Base-by-base conservation (phyloP, 75 land plant genomes). In the Pseudotsuga menziesii region DNA sequence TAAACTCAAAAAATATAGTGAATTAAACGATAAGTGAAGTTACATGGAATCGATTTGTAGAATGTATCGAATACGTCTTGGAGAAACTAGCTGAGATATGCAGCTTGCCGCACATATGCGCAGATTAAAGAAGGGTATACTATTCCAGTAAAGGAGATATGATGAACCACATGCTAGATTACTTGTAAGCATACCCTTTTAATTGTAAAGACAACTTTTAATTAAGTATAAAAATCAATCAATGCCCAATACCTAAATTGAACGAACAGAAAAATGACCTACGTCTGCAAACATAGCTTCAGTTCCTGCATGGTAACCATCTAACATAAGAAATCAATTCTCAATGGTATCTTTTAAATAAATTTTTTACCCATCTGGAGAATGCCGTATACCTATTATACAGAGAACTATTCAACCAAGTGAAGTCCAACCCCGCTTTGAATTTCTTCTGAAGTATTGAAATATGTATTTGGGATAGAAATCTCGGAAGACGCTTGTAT, bases 221-320 rank as follows among this genome's bases (percentile, higher is more conserved):
- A 11, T 35, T 54, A 29, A 67, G 4, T 32, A 15, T 3, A 25
- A 7, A 44, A 5, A 44, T 44, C 8, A 1, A 44, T 44, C 8
- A 5, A 44, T 6, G 8, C 5, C 20, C 72, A 57, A n/a, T 81
- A 91, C 91, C 69, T 88, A 91, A 17, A 91, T 76, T 0, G 89
- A 82, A 75, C 81, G 80, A 13, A 87, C 84, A 41, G 82, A 81
- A 58, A 93, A 93, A 74, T 93, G 96, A 13, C 91, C 90, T 22
- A 93, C 62, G 77, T 91, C 93, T 39, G 90, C 90, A 83, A 91
- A 93, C n/a, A n/a, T n/a, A n/a, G n/a, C n/a, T n/a, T 93, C 96
- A 13, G 90, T 85, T 60, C 96, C 91, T 89, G 85, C 62, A 48
- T 17, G 3, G 22, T 56, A 41, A 16, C 8, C 9, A 44, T 44